Evolutionary conservation across 2,329 filamentous ascomycete species (phyloP).

Genomic region (Paecilomyces niveus): DNA sequence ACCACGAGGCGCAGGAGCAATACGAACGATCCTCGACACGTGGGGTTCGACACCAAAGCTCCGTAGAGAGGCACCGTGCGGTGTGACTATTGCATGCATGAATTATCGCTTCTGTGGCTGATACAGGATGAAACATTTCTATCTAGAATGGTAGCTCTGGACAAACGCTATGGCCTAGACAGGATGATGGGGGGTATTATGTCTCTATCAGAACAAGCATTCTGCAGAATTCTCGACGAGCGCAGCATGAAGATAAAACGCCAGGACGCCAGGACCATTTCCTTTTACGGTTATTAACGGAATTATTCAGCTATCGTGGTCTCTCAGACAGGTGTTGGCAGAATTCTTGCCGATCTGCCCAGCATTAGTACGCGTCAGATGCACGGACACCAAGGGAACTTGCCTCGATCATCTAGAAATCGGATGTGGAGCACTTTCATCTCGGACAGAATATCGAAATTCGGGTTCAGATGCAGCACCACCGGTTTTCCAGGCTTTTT

Average conservation of each 20-base stretch:
- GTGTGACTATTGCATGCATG: too few species aligned
- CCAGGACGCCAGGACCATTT: not conserved
- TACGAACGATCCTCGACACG: not conserved
- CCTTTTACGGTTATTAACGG: not conserved
- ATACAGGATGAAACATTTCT: not conserved
- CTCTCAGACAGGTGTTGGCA: conserved; percentile 10
- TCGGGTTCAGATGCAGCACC: conserved; percentile 29
- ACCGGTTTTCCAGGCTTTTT: conserved; percentile 34
- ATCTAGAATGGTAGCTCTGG: not conserved
- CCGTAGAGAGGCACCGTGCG: not conserved
- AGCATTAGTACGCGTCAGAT: not conserved
- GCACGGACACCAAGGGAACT: conserved; percentile 3
- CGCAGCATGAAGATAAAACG: not conserved
- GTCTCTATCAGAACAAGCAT: not conserved
- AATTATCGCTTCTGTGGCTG: too few species aligned
- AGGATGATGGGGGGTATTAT: not conserved
- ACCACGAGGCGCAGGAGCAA: not conserved
- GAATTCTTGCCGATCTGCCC: conserved; percentile 23
- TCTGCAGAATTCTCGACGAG: not conserved
- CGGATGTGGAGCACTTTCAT: conserved; percentile 31
- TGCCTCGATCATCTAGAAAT: conserved; percentile 35
- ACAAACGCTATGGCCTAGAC: not conserved
- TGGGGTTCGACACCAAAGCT: not conserved
- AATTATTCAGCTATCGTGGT: not conserved
- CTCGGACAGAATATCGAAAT: conserved; percentile 34